Evolutionary conservation across 345 rosid species (phyloP).

Genomic region (Linum tenue): DNA sequence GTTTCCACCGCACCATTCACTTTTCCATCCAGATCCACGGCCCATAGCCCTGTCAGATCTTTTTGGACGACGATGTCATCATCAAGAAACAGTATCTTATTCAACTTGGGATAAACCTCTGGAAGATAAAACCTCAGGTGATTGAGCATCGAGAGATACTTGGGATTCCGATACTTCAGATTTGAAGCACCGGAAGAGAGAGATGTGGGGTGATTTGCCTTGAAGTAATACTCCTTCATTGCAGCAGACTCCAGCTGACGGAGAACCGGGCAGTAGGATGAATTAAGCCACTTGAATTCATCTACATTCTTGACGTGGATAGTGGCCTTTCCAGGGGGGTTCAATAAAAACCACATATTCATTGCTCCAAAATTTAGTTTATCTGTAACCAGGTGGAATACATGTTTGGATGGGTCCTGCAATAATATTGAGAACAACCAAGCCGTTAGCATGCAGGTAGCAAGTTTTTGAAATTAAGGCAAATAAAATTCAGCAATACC

Average conservation of each 20-base stretch:
- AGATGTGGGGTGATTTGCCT: constrained; percentile 82
- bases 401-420: constrained; percentile 96
- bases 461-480: neutral
- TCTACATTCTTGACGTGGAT: constrained; percentile 97
- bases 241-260: constrained; percentile 89
- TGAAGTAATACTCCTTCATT: constrained; percentile 95
- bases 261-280: constrained; percentile 93
- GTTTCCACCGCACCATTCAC: constrained; percentile 99
- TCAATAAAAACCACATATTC: constrained; percentile 97
- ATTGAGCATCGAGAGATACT: constrained; percentile 95
- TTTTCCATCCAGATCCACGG: constrained; percentile 73
- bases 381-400: constrained; percentile 92
- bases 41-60: constrained; percentile 83
- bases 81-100: constrained; percentile 86
- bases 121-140: constrained; percentile 97
- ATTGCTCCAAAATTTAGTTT: constrained; percentile 94
- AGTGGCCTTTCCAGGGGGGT: constrained; percentile 89
- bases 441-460: constrained; percentile 3
- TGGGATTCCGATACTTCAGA: constrained; percentile 92
- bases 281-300: constrained; percentile 96
- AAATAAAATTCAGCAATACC: neutral
- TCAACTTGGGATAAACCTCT: constrained; percentile 79
- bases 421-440: constrained; percentile 11
- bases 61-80: constrained; percentile 98
- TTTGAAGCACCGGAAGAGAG: constrained; percentile 77